These are phyloP conservation scores for Phaseolus lunatus DNA, from an alignment of 306 rosid species.

Conservation along the genomic window DNA sequence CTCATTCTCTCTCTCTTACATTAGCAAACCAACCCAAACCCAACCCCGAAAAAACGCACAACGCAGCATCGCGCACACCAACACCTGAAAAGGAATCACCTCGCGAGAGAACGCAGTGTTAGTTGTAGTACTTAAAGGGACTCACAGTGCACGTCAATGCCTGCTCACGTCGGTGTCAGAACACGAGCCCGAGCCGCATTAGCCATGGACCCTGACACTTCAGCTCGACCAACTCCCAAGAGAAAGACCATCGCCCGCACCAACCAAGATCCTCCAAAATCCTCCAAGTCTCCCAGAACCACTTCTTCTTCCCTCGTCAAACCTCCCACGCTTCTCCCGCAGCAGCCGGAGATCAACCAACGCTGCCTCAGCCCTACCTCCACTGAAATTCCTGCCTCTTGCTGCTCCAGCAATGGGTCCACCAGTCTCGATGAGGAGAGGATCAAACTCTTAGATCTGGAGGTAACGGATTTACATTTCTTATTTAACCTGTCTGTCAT, in stretches of 20 bases:
- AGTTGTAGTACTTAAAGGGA: constrained; percentile 42
- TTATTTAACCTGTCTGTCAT: constrained; percentile 25
- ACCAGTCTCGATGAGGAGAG: constrained; percentile 47
- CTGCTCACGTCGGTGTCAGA: constrained; percentile 62
- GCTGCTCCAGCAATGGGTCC: constrained; percentile 83
- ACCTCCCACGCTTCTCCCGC: constrained; percentile 35
- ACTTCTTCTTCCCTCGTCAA: background rate
- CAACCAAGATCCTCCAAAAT: constrained; percentile 26
- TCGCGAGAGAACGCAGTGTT: constrained; percentile 34
- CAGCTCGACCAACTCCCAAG: constrained; percentile 41
- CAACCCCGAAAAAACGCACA: constrained; percentile 38
- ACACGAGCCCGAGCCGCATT: constrained; percentile 64
- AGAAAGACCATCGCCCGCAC: constrained; percentile 53
- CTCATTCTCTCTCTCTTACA: constrained; percentile 41
- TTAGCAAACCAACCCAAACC: constrained; percentile 40
- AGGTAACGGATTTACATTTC: constrained; percentile 52
- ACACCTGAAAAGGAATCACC: constrained; percentile 35
- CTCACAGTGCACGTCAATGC: constrained; percentile 42
- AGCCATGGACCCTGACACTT: constrained; percentile 47
- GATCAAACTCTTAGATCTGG: constrained; percentile 71
- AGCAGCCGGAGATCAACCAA: constrained; percentile 35
- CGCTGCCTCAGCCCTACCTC: constrained; percentile 51
- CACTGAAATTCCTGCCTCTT: constrained; percentile 55
- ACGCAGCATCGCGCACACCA: constrained; percentile 8
- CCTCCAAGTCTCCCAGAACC: constrained; percentile 37